Base-by-base conservation (phyloP, 345 rosid genomes). In the Garcia nutans region DNA sequence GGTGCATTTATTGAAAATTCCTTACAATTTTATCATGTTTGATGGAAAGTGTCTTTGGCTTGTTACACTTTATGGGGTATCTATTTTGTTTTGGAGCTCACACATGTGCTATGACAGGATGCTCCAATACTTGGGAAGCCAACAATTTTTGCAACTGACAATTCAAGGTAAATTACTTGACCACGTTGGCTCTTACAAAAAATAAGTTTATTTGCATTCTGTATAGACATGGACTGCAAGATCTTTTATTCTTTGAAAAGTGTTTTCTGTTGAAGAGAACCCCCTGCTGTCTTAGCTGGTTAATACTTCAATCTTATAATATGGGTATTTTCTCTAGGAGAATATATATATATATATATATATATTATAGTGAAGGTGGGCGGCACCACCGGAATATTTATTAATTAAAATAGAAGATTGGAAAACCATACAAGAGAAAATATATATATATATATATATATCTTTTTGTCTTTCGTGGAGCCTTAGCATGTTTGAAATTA, bases 41-140 rank as follows among this genome's bases (percentile, higher is more conserved):
- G 49, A 19, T 37, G 50, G 24, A 19, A 10, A 65, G 45, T 47
- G 10, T 47, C 55, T 70, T 54, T 52, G 24, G 62, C 59, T 10
- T 31, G 26, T 54, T 28, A 31, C 8, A 65, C 28, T 17, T 44
- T 54, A 8, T 19, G 55, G 41, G 42, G 23, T 57, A 59, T 45
- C 19, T 57, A 50, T 56, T 17, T 31, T 33, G 26, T 72, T 65
- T 57, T 17, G 73, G 16, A 33, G 52, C 74, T 72, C 47, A 75
- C 24, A 28, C 67, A 41, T 68, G 64, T 80, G 7, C 64, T 82
- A 37, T 75, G 66, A 81, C 92, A 96, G 99, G 99, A 89, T 65
- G 92, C 91, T 37, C 99, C 99, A 63, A 70, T 93, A 57, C 84
- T 96, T 57, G 97, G 99, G 81, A 91, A 89, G 87, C 97, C 98